These are phyloP conservation scores for Phytopythium delawarense DNA, from an alignment of 352 stramenopile species.

Conservation along the genomic window DNA sequence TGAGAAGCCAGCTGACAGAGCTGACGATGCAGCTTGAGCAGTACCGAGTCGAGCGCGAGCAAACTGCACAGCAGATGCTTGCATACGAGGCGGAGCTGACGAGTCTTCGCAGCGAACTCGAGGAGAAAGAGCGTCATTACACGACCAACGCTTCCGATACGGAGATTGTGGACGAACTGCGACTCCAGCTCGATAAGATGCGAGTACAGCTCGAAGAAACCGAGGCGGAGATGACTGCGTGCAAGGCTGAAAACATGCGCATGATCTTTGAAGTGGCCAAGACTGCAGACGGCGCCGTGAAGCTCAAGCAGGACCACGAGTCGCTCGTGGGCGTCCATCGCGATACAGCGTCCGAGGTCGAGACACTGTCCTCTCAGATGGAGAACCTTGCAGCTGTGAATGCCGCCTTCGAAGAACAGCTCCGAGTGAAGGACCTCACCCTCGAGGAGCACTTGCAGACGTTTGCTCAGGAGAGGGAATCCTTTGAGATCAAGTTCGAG, in stretches of 20 bases:
- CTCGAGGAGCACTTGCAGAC: constrained; percentile 24
- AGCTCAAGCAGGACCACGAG: constrained; percentile 62
- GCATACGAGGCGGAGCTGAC: background rate
- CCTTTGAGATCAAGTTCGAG: constrained; percentile 23
- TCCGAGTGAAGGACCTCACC: constrained; percentile 19
- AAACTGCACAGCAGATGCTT: background rate
- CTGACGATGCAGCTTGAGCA: constrained; percentile 8
- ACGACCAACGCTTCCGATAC: background rate
- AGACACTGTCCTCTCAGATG: constrained; percentile 24
- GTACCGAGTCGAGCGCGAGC: constrained; percentile 3
- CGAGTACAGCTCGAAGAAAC: constrained; percentile 24
- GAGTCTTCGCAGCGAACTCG: background rate
- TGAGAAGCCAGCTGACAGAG: constrained; percentile 9
- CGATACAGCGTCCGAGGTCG: constrained; percentile 29
- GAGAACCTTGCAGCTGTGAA: constrained; percentile 13
- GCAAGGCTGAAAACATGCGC: constrained; percentile 68
- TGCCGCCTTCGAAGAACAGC: background rate
- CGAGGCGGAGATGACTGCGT: constrained; percentile 44
- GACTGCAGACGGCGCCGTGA: constrained; percentile 50
- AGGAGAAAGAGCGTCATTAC: background rate
- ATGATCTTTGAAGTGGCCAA: constrained; percentile 79
- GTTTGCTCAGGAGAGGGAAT: constrained; percentile 37
- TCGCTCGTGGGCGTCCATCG: constrained; percentile 26
- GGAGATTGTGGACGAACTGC: constrained; percentile 18
- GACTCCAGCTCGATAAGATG: constrained; percentile 18